phyloP scores from a whole-genome alignment of 2,329 filamentous ascomycete genomes.

The Allantophomopsis lycopodina region DNA sequence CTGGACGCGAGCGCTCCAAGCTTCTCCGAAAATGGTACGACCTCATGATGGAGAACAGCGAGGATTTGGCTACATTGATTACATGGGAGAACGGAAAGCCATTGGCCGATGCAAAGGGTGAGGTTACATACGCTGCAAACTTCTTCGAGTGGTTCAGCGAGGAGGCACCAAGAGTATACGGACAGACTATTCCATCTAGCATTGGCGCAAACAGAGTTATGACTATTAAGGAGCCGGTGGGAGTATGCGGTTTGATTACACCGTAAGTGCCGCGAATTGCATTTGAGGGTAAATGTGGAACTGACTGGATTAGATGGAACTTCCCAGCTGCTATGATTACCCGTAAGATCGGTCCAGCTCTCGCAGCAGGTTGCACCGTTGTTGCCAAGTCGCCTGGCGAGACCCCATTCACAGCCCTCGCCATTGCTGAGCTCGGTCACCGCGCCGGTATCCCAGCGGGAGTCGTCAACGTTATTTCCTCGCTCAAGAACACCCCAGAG shows the following conservation, averaged over 20 bases:
- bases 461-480: constrained; percentile 80
- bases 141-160: constrained; percentile 77
- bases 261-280: constrained; percentile 26
- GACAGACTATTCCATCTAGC: constrained; percentile 59
- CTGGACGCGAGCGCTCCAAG: constrained; percentile 60
- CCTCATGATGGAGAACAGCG: constrained; percentile 62
- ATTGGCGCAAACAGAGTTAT: constrained; percentile 61
- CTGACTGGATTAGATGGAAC: constrained; percentile 47
- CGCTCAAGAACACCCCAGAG: constrained; percentile 63
- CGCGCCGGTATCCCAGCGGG: constrained; percentile 83
- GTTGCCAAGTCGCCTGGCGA: constrained; percentile 86
- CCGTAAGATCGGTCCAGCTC: constrained; percentile 54
- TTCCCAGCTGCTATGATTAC: constrained; percentile 71
- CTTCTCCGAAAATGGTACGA: constrained; percentile 73
- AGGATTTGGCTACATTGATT: constrained; percentile 71
- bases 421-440: constrained; percentile 72
- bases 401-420: constrained; percentile 83
- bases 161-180: constrained; percentile 61
- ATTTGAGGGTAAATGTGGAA: background rate
- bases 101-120: constrained; percentile 57
- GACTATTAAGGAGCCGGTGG: constrained; percentile 72
- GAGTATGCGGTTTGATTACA: constrained; percentile 71
- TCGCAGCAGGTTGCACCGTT: constrained; percentile 91
- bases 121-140: constrained; percentile 58
- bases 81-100: constrained; percentile 90